These are phyloP conservation scores for Arthroderma sp. DNA, from an alignment of 2,329 filamentous ascomycete species.

Conservation along the genomic window DNA sequence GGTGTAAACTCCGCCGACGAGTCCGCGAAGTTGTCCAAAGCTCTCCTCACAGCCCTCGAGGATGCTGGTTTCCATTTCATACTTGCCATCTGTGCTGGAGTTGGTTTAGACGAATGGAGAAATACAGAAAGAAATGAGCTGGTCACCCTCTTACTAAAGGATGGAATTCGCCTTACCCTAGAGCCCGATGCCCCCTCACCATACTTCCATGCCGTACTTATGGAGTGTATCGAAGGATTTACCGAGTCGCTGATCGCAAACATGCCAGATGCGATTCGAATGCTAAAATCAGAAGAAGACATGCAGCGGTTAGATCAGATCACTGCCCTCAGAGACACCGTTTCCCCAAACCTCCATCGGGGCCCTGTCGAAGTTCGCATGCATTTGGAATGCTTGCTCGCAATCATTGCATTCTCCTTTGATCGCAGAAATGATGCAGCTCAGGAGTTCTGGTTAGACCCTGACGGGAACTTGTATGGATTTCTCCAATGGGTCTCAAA, in stretches of 20 bases:
- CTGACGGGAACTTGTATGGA: conserved; percentile 83
- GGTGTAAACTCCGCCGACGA: conserved; percentile 55
- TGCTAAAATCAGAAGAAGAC: conserved; percentile 77
- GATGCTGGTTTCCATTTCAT: conserved; percentile 91
- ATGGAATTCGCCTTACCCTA: conserved; percentile 55
- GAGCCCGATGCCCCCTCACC: conserved; percentile 58
- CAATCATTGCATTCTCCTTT: conserved; percentile 85
- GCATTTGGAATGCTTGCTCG: conserved; percentile 73
- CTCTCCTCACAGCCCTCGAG: conserved; percentile 65
- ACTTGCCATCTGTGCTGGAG: conserved; percentile 69
- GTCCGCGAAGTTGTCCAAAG: conserved; percentile 56
- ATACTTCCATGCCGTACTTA: conserved; percentile 60
- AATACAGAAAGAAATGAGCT: conserved; percentile 76
- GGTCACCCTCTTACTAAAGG: conserved; percentile 69
- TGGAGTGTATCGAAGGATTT: conserved; percentile 74
- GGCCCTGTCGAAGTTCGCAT: conserved; percentile 37
- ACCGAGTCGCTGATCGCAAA: conserved; percentile 90
- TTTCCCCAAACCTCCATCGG: conserved; percentile 31
- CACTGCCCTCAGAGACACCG: conserved; percentile 34
- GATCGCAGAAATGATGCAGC: conserved; percentile 75
- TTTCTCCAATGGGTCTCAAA: conserved; percentile 97
- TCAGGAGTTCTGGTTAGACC: conserved; percentile 80
- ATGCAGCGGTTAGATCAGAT: conserved; percentile 50
- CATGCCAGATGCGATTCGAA: conserved; percentile 80
- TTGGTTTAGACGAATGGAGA: conserved; percentile 71